Conservation (phyloP, 1,139 yeast species). For the Debaryomycetaceae sp. region DNA sequence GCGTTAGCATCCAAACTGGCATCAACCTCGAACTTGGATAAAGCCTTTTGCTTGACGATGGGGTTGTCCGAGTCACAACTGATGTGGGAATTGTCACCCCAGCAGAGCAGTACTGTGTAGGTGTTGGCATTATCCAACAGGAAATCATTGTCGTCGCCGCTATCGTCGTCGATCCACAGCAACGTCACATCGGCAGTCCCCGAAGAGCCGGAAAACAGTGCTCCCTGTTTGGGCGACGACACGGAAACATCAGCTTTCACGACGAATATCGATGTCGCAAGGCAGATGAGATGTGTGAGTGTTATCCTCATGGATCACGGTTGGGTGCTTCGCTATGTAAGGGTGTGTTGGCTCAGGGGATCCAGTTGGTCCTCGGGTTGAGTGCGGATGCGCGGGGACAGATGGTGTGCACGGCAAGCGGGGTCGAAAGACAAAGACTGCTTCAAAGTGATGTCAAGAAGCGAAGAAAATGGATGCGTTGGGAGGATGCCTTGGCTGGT, state of each 20-base stretch:
- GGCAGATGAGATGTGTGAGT: constrained; percentile 4
- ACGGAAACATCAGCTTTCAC: constrained; percentile 54
- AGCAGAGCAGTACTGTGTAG: constrained; percentile 58
- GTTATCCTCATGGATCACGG: no score
- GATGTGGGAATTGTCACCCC: constrained; percentile 56
- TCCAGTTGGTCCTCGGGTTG: no score
- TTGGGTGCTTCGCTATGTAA: no score
- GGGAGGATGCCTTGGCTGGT: no score
- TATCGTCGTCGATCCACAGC: constrained; percentile 57
- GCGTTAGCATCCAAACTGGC: constrained; percentile 37
- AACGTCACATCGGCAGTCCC: constrained; percentile 46
- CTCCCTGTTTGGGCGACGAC: constrained; percentile 46
- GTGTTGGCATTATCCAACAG: constrained; percentile 36
- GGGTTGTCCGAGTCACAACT: constrained; percentile 33
- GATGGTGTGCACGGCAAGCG: no score
- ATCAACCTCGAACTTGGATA: no score
- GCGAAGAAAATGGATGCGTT: no score
- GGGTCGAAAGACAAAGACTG: no score
- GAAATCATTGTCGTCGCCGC: constrained; percentile 38
- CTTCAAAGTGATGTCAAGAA: no score
- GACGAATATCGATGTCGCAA: constrained; percentile 6
- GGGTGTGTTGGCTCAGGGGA: no score
- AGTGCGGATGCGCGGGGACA: no score
- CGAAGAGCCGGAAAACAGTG: constrained; percentile 46
- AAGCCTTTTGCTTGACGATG: no score